Conservation (phyloP, 2,329 filamentous ascomycete genomes). For the Pseudopyricularia cyperi region DNA sequence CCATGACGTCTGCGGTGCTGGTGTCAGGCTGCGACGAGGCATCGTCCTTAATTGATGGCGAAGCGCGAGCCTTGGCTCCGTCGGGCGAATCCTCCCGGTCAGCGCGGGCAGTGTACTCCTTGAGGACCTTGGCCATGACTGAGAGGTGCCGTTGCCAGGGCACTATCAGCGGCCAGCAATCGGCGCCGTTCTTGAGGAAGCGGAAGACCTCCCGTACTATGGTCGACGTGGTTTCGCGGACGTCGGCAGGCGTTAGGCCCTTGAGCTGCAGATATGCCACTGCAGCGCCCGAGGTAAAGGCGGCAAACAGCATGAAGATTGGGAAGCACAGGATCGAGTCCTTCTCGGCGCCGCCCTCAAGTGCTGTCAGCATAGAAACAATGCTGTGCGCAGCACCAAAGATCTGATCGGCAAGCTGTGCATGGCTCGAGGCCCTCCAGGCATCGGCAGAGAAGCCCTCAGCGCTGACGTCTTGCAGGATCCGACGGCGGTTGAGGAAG, state of each 20-base stretch:
- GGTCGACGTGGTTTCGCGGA: slow-evolving; percentile 40
- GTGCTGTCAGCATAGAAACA: slow-evolving; percentile 38
- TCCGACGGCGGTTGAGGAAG: slow-evolving; percentile 45
- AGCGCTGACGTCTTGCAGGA: slow-evolving; percentile 43
- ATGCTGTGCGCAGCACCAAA: slow-evolving; percentile 47
- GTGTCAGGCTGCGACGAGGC: slow-evolving; percentile 40
- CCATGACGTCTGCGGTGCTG: slow-evolving; percentile 39
- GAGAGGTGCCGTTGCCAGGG: slow-evolving; percentile 47
- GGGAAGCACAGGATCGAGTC: slow-evolving; percentile 47
- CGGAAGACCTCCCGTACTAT: slow-evolving; percentile 46
- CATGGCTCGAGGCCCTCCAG: slow-evolving; percentile 33
- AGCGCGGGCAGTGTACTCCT: slow-evolving; percentile 31
- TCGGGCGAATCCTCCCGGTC: slow-evolving; percentile 20
- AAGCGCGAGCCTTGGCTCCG: slow-evolving; percentile 16
- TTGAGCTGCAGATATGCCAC: slow-evolving; percentile 51
- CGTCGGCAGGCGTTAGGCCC: slow-evolving; percentile 41
- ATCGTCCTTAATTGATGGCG: slow-evolving; percentile 40
- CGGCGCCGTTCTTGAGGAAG: slow-evolving; percentile 44
- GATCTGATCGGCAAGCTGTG: slow-evolving; percentile 39
- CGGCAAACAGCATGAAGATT: slow-evolving; percentile 50
- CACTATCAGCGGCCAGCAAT: slow-evolving; percentile 45
- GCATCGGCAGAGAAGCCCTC: slow-evolving; percentile 38
- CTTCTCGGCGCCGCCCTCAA: slow-evolving; percentile 44
- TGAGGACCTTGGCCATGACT: slow-evolving; percentile 48
- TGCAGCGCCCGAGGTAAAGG: slow-evolving; percentile 47